Conservation (phyloP, 106 monocot species). For the Phalaenopsis aphrodite region DNA sequence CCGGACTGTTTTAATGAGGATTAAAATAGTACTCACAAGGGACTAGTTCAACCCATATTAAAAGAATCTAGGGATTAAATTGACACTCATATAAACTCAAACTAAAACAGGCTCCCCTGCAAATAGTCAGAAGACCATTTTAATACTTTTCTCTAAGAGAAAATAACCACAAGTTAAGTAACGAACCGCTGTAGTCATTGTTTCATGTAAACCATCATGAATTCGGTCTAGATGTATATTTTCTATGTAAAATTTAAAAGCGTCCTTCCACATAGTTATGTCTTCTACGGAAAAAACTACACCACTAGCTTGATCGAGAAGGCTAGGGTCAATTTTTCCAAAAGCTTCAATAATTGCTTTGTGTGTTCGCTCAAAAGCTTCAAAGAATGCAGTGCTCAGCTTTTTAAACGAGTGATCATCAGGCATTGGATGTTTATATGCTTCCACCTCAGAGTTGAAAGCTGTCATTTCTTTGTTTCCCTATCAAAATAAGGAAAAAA, state of each 20-base stretch:
- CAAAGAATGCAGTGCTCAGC: constrained; percentile 17
- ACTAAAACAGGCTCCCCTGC: no score
- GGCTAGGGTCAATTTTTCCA: constrained; percentile 10
- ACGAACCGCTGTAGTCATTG: constrained; percentile 39
- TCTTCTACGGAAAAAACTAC: constrained; percentile 16
- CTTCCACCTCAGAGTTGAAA: constrained; percentile 13
- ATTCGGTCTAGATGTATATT: constrained; percentile 47
- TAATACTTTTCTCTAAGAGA: not conserved
- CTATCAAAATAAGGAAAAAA: constrained; percentile 16
- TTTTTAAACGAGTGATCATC: constrained; percentile 13
- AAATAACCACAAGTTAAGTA: not conserved
- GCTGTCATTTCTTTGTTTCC: constrained; percentile 29
- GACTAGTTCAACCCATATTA: no score
- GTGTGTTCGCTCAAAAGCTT: constrained; percentile 16
- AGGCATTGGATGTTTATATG: constrained; percentile 7
- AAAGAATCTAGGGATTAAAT: no score
- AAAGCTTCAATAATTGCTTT: constrained; percentile 20
- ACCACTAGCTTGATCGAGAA: constrained; percentile 4
- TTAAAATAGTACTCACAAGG: no score
- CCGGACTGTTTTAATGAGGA: no score
- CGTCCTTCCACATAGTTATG: constrained; percentile 53
- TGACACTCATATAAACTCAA: no score
- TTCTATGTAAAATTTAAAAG: constrained; percentile 30
- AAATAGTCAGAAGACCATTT: no score
- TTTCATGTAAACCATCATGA: constrained; percentile 21